phyloP scores from a whole-genome alignment of 1,284 basidiomycete species.

The Coniophora puteana region DNA sequence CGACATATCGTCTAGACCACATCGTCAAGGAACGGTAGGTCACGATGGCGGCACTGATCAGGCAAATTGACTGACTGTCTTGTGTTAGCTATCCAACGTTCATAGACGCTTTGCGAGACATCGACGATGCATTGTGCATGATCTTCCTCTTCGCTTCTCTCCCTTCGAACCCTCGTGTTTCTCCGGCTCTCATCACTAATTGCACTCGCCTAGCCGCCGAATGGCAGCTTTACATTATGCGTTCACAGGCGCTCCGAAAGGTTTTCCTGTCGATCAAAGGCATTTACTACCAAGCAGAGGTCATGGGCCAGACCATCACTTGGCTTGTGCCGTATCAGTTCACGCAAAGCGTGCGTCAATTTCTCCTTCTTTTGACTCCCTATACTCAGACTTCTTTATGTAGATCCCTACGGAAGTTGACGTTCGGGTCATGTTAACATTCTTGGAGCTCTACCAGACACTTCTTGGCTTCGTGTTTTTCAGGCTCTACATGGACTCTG shows the following conservation, averaged over 20 bases:
- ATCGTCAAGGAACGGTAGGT: conserved; percentile 94
- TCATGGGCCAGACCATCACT: conserved; percentile 89
- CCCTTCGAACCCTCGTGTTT: conserved; percentile 79
- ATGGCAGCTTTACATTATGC: conserved; percentile 96
- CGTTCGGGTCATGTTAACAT: conserved; percentile 97
- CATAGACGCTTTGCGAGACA: conserved; percentile 91
- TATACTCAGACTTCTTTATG: conserved; percentile 11
- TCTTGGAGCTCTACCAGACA: conserved; percentile 98
- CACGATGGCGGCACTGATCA: neutral
- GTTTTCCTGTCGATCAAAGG: conserved; percentile 98
- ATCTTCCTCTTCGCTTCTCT: conserved; percentile 90
- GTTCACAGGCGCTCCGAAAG: conserved; percentile 83
- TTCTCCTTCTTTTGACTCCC: neutral
- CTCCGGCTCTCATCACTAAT: conserved; percentile 85
- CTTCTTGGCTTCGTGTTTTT: conserved; percentile 94
- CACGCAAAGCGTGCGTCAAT: conserved; percentile 78
- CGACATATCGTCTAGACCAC: conserved; percentile 88
- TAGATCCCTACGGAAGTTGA: conserved; percentile 95
- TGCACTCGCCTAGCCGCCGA: conserved; percentile 87
- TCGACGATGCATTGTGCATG: conserved; percentile 97
- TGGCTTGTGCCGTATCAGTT: conserved; percentile 99
- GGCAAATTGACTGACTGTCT: conserved; percentile 4
- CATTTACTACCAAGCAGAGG: conserved; percentile 96
- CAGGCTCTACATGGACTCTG: conserved; percentile 95
- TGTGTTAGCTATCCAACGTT: conserved; percentile 97